These are phyloP conservation scores for Apiospora kogelbergensis DNA, from an alignment of 2,329 filamentous ascomycete genomes.

Conservation along the genomic window DNA sequence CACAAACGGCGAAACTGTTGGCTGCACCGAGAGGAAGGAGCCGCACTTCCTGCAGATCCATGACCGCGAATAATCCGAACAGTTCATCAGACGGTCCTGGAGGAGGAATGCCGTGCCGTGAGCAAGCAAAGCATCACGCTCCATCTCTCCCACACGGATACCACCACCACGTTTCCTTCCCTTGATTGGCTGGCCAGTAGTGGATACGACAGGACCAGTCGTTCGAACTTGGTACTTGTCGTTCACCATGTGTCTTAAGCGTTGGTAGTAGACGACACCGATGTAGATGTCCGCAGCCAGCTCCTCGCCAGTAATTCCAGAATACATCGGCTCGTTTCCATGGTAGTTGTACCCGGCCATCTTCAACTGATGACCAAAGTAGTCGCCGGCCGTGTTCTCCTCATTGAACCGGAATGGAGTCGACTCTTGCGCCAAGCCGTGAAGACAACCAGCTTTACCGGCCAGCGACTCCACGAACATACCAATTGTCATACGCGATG, in stretches of 20 bases:
- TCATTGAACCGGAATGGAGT: constrained; percentile 96
- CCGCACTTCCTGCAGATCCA: constrained; percentile 91
- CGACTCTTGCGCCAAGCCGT: constrained; percentile 93
- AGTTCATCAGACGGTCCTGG: constrained; percentile 95
- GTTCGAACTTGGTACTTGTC: constrained; percentile 99
- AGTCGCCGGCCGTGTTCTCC: constrained; percentile 86
- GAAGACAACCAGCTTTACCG: constrained; percentile 89
- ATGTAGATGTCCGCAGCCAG: constrained; percentile 94
- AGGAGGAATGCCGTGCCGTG: constrained; percentile 94
- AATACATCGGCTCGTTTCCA: constrained; percentile 98
- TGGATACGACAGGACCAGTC: constrained; percentile 84
- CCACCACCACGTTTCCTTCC: constrained; percentile 94
- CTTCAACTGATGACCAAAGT: constrained; percentile 93
- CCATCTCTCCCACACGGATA: constrained; percentile 99
- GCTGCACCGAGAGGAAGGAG: constrained; percentile 85
- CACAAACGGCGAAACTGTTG: constrained; percentile 67
- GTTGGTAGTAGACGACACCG: constrained; percentile 96
- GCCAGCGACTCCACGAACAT: constrained; percentile 99
- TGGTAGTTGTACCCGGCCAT: constrained; percentile 97
- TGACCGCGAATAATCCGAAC: constrained; percentile 85
- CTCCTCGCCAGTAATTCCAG: constrained; percentile 92
- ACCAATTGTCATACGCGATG: constrained; percentile 98
- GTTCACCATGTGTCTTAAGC: constrained; percentile 98
- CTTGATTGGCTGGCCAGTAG: constrained; percentile 96
- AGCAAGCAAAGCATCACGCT: constrained; percentile 90